Base-by-base conservation (phyloP, 2,329 filamentous ascomycete species). In the Colletotrichum filicis region DNA sequence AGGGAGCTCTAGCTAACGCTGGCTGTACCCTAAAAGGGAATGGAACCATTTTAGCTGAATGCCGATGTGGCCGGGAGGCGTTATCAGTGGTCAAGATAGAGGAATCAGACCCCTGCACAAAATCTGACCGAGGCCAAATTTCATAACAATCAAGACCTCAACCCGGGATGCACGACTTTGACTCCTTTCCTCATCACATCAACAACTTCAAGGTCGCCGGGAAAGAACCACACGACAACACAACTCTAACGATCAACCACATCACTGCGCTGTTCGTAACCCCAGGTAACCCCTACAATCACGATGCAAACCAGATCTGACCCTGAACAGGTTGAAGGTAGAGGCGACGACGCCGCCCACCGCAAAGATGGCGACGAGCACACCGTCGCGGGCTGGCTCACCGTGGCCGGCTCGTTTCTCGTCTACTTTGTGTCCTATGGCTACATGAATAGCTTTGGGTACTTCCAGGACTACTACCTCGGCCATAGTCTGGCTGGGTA, bases 381-480 rank as follows among this genome's bases (percentile, higher is more conserved):
- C 66, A 57, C 66, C 24, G 46, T 63, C 32, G 46, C 37, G 16
- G 58, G 58, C 67, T 72, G 68, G 72, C 59, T 72, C 46, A 60
- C 68, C 32, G 72, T 74, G 35, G 19, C 53, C 30, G 68, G 72
- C 42, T 64, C 72, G 11, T 67, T 74, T 55, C 46, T 74, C 49
- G 72, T 74, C 12, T 72, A 74, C 60, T 68, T 74, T 4, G 64
- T 70, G 6, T 74, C 68, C 32, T 71, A 68, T 14, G 80, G 81
- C 26, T 74, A 82, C n/a, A 79, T 85, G 69, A 86, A 84, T 74
- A 82, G 79, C 28, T 87, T 84, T 68, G 85, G 84, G 46, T 83
- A 84, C 4, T 87, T 83, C 77, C 84, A 87, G 73, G 83, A 82
- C 3, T 86, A 84, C 77, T 86, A 86, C 74, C 80, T 83, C 75